Conservation (phyloP, 352 stramenopile species). For the Phytophthora meadii region DNA sequence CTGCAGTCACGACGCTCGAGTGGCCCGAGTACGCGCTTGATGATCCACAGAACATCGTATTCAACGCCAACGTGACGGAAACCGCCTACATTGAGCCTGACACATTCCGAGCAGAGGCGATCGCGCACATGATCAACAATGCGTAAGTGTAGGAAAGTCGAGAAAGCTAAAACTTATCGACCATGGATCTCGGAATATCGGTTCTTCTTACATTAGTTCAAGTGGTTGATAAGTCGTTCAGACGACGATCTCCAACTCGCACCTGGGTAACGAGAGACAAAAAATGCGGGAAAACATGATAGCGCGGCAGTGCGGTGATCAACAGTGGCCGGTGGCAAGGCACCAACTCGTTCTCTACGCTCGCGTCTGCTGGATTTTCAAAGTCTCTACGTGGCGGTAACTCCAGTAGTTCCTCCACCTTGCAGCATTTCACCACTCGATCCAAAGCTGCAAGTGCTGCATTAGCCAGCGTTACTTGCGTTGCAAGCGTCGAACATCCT, state of each 20-base stretch:
- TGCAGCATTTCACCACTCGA: constrained; percentile 23
- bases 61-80: constrained; percentile 24
- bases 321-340: too few species aligned
- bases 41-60: constrained; percentile 33
- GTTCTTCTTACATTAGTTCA: too few species aligned
- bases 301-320: too few species aligned
- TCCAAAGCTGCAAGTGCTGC: constrained; percentile 1
- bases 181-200: too few species aligned
- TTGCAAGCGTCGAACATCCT: constrained; percentile 27
- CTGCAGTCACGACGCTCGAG: constrained; percentile 24
- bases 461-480: constrained; percentile 5
- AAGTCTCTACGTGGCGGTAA: background rate
- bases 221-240: too few species aligned
- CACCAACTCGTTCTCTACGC: too few species aligned
- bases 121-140: constrained; percentile 17
- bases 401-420: background rate
- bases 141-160: background rate
- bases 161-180: too few species aligned
- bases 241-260: too few species aligned
- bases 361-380: background rate
- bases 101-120: constrained; percentile 23
- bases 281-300: too few species aligned
- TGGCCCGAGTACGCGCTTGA: constrained; percentile 37
- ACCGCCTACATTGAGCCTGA: constrained; percentile 25
- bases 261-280: too few species aligned